Evolutionary conservation across 2,329 filamentous ascomycete genomes (phyloP).

Genomic region (Chrysosphaeria jannelii): DNA sequence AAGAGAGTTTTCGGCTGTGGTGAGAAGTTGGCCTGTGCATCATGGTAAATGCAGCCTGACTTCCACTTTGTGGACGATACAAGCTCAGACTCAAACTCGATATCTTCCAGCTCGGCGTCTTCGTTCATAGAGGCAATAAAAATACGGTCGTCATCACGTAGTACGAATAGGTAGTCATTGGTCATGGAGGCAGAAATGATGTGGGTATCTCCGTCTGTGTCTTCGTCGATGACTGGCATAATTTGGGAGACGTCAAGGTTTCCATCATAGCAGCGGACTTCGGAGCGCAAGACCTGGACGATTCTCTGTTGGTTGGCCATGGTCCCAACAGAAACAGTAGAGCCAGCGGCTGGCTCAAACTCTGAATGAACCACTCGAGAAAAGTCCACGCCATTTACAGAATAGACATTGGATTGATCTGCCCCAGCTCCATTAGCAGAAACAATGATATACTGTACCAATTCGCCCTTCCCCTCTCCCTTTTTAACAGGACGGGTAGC

Average conservation of each 20-base stretch:
- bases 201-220: conserved; percentile 51
- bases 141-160: conserved; percentile 58
- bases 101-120: conserved; percentile 59
- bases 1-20: conserved; percentile 25
- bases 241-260: conserved; percentile 77
- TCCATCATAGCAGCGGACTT: conserved; percentile 72
- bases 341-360: conserved; percentile 69
- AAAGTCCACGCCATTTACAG: conserved; percentile 40
- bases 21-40: conserved; percentile 25
- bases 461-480: conserved; percentile 22
- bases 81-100: conserved; percentile 29
- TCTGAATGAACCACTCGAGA: conserved; percentile 57
- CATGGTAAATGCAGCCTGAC: conserved; percentile 59
- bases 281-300: conserved; percentile 62
- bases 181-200: conserved; percentile 57
- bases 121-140: conserved; percentile 53
- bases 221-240: conserved; percentile 73
- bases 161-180: conserved; percentile 59
- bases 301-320: conserved; percentile 57
- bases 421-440: conserved; percentile 35
- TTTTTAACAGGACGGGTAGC: conserved; percentile 37
- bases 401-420: conserved; percentile 53
- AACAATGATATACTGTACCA: conserved; percentile 58
- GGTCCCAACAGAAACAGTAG: conserved; percentile 60
- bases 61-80: conserved; percentile 40